phyloP scores from a whole-genome alignment of 495 filamentous ascomycete species.

The Talaromyces ruber region DNA sequence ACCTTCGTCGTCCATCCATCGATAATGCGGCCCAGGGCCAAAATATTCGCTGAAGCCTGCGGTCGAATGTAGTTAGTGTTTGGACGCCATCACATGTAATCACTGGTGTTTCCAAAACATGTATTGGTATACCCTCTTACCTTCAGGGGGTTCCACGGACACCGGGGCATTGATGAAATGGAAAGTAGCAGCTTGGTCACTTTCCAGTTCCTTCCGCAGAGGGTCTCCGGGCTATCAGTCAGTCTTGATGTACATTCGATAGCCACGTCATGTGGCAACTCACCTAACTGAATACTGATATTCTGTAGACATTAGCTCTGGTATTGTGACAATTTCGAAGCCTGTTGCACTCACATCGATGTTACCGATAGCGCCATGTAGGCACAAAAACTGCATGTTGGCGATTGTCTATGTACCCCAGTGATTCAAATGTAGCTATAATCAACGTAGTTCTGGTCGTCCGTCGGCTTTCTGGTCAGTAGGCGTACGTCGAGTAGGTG shows the following conservation, averaged over 20 bases:
- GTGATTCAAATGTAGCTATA: background rate
- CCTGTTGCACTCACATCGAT: slow-evolving; percentile 15
- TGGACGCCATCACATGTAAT: background rate
- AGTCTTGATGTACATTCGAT: background rate
- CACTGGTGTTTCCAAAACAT: background rate
- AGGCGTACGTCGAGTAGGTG: background rate
- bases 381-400: slow-evolving; percentile 20
- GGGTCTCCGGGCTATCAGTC: slow-evolving; percentile 13
- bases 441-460: background rate
- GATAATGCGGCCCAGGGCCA: slow-evolving; percentile 40
- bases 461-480: background rate
- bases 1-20: slow-evolving; percentile 38
- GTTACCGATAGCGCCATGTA: slow-evolving; percentile 26
- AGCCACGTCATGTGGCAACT: background rate
- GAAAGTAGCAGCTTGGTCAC: slow-evolving; percentile 34
- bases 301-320: slow-evolving; percentile 23
- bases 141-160: slow-evolving; percentile 30
- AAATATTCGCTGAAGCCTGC: slow-evolving; percentile 44
- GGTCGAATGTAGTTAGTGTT: background rate
- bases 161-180: slow-evolving; percentile 38
- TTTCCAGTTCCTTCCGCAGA: slow-evolving; percentile 33
- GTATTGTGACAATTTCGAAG: background rate
- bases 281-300: slow-evolving; percentile 44
- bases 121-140: slow-evolving; percentile 7
- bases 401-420: background rate